These are phyloP conservation scores for Fusarium setosum DNA, from an alignment of 2,329 filamentous ascomycete species.

Conservation along the genomic window DNA sequence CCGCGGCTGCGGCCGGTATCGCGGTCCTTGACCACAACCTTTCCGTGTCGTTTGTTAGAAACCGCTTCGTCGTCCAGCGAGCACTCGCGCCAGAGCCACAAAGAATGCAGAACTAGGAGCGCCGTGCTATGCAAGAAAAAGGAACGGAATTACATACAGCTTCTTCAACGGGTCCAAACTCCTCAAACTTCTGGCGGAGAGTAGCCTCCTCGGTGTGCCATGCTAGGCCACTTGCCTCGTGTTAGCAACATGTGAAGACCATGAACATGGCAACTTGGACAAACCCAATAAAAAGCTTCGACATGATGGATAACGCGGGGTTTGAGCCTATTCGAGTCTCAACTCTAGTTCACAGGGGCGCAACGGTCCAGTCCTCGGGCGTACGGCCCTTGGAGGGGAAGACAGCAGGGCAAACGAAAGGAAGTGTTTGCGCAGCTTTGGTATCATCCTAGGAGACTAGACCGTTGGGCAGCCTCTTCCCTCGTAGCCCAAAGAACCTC, in stretches of 20 bases:
- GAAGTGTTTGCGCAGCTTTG: not conserved
- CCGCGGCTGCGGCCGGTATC: conserved; percentile 97
- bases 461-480: not conserved
- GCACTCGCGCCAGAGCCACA: conserved; percentile 32
- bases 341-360: conserved; percentile 9
- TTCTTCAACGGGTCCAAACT: conserved; percentile 92
- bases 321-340: conserved; percentile 24
- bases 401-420: not conserved
- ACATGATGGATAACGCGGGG: conserved; percentile 67
- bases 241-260: conserved; percentile 35
- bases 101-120: conserved; percentile 31
- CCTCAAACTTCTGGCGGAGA: conserved; percentile 90
- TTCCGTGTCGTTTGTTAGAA: conserved; percentile 34
- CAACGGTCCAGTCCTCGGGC: not conserved
- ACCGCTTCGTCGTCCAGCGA: conserved; percentile 20
- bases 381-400: not conserved
- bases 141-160: conserved; percentile 74
- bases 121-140: conserved; percentile 33
- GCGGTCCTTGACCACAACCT: conserved; percentile 98
- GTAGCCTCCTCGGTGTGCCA: conserved; percentile 97
- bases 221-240: conserved; percentile 80
- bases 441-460: not conserved
- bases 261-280: not conserved
- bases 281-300: conserved; percentile 78
- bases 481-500: not conserved